Evolutionary conservation across 177 flowering plant species (phyloP).

Genomic region (Vitis hybrid): DNA sequence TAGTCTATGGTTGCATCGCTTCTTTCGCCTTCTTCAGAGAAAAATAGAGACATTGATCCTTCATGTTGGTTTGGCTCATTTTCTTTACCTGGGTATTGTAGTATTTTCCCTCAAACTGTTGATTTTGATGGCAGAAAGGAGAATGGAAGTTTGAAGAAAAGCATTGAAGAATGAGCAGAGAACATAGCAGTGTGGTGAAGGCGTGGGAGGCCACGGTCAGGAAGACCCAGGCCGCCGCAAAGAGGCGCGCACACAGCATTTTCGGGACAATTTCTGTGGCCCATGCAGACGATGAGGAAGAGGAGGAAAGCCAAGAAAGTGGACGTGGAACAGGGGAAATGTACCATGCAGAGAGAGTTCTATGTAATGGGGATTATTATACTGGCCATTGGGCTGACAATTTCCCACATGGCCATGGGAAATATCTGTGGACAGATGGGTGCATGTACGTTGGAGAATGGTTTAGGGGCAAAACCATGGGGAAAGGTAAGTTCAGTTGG

Average conservation of each 20-base stretch:
- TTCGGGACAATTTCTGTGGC: slow-evolving; percentile 59
- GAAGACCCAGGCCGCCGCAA: slow-evolving; percentile 70
- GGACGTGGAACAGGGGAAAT: slow-evolving; percentile 5
- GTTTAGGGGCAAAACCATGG: slow-evolving; percentile 69
- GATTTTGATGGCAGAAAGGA: background rate
- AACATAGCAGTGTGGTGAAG: slow-evolving; percentile 39
- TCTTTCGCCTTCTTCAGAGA: slow-evolving; percentile 14
- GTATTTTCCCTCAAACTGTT: slow-evolving; percentile 1
- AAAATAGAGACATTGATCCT: slow-evolving; percentile 10
- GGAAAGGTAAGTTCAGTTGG: slow-evolving; percentile 78
- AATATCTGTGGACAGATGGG: slow-evolving; percentile 88
- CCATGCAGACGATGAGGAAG: slow-evolving; percentile 55
- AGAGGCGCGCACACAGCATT: slow-evolving; percentile 58
- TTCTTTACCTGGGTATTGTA: slow-evolving; percentile 10
- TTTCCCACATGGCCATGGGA: slow-evolving; percentile 77
- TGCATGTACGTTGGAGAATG: slow-evolving; percentile 93
- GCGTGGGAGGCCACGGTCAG: slow-evolving; percentile 84
- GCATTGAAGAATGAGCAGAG: slow-evolving; percentile 48
- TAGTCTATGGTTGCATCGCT: slow-evolving; percentile 12
- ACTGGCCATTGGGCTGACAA: slow-evolving; percentile 68
- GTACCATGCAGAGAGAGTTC: slow-evolving; percentile 41
- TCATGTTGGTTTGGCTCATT: background rate
- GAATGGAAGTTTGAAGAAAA: background rate
- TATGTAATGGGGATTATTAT: slow-evolving; percentile 78
- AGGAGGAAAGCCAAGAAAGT: slow-evolving; percentile 10